Evolutionary conservation across 2,329 filamentous ascomycete species (phyloP), one percentile per base, ranked within the genome.

Genomic region (Alternaria brassicae): DNA sequence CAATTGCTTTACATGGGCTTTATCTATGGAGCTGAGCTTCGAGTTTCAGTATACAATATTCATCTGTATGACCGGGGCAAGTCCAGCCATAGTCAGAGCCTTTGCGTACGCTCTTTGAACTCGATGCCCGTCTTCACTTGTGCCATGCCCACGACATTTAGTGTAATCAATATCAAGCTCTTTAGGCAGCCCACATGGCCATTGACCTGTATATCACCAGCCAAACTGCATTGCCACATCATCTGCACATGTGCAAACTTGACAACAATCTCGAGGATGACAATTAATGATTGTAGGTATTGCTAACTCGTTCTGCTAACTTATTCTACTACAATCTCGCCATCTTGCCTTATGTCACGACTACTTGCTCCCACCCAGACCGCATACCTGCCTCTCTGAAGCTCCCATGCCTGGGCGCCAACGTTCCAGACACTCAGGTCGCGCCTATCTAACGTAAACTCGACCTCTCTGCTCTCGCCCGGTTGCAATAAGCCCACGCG

Each of bases 381-480:
- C 6, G 44, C 61, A 60, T 76, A 75, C 2, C 12, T 40, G 10
- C 72, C 74, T 9, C 39, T 61, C 54, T 72, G 72, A 19, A 77
- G 21, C 36, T 91, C 85, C 93, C 93, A 97, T 80, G 96, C 87
- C 82, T 97, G 92, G 6, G 80, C 75, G 1, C 72, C 82, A 0
- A 86, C 81, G 67, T 96, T 91, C 93, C 93, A 97, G 78, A 92
- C 93, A 76, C 90, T 92, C 58, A 97, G 66, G 73, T 97, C 93
- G 51, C 91, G 86, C 30, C 93, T 85, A 7, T 87, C 91, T 45
- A 97, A 76, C 6, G 86, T 83, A 1, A 86, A 88, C 0, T 77
- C 82, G 78, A 94, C 94, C 2, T 82, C 84, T 7, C 79, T 82
- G 45, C 83, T 86, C 74, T 86, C 79, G 15, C 91, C 92, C 1